Conservation (phyloP, 148 eudicot genomes). For the Mesembryanthemum crystallinum region DNA sequence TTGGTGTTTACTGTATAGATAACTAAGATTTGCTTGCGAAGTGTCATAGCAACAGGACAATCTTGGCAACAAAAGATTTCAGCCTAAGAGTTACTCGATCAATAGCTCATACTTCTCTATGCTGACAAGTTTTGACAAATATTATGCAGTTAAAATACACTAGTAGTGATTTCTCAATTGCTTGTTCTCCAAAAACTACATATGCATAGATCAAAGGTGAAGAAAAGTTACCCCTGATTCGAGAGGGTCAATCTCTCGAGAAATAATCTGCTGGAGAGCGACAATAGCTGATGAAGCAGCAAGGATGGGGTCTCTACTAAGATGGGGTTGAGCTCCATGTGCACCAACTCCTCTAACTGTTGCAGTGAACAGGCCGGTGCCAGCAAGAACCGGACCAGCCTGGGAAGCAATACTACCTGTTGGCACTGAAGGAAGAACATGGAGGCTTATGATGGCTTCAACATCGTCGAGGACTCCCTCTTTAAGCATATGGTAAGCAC, state of each 20-base stretch:
- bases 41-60: not conserved
- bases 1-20: not conserved
- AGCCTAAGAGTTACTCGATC: too few species aligned
- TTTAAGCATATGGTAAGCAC: constrained; percentile 58
- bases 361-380: constrained; percentile 53
- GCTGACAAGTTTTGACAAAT: too few species aligned
- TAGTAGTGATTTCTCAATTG: not conserved
- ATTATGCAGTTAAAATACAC: too few species aligned
- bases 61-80: not conserved
- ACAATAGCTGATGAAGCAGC: constrained; percentile 52
- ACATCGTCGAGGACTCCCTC: constrained; percentile 55
- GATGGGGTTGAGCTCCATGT: constrained; percentile 65
- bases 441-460: constrained; percentile 51
- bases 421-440: constrained; percentile 49
- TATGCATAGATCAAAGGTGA: not conserved
- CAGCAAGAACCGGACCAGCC: constrained; percentile 62
- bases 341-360: constrained; percentile 52
- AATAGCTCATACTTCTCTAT: too few species aligned
- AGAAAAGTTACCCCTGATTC: constrained; percentile 47
- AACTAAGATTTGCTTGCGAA: not conserved
- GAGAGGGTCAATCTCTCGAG: constrained; percentile 65
- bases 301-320: constrained; percentile 51
- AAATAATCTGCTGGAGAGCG: constrained; percentile 66
- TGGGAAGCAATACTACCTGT: constrained; percentile 47
- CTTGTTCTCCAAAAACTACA: not conserved